Percentiles rank a stretch among this genome's conserved stretches.
Conservation (phyloP, 305 asterid genomes). For the Fraxinus ornus region DNA sequence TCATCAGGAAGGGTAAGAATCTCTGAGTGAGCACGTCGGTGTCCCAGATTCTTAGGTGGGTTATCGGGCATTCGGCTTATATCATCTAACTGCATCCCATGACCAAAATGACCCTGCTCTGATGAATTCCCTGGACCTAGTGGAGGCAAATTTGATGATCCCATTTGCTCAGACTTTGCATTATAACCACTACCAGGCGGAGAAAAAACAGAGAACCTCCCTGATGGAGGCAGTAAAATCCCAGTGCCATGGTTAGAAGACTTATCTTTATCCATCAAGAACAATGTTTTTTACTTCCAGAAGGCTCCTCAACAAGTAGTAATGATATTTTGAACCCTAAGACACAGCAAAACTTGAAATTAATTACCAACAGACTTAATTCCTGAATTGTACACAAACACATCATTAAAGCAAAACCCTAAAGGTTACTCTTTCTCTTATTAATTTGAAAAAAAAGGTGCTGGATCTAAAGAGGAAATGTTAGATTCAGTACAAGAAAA, state of each 20-base stretch:
- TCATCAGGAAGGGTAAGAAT: slow-evolving; percentile 96
- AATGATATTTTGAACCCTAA: slow-evolving; percentile 3
- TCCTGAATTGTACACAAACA: background rate
- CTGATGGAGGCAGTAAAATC: slow-evolving; percentile 64
- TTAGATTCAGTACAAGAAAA: background rate
- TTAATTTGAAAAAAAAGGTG: slow-evolving; percentile 15
- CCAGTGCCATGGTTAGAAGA: slow-evolving; percentile 48
- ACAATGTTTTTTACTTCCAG: slow-evolving; percentile 18
- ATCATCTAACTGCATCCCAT: slow-evolving; percentile 53
- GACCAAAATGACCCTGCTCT: slow-evolving; percentile 64
- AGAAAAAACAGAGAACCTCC: slow-evolving; percentile 71
- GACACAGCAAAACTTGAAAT: background rate
- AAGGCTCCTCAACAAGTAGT: slow-evolving; percentile 20
- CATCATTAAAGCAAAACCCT: slow-evolving; percentile 22
- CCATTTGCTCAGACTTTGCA: slow-evolving; percentile 53
- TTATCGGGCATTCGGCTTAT: slow-evolving; percentile 93
- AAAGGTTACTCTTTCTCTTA: background rate
- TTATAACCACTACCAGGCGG: slow-evolving; percentile 48
- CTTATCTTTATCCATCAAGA: slow-evolving; percentile 81
- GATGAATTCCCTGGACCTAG: slow-evolving; percentile 55
- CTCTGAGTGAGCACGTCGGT: slow-evolving; percentile 96
- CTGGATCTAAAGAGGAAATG: slow-evolving; percentile 19
- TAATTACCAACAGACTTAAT: background rate
- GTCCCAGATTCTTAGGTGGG: slow-evolving; percentile 84
- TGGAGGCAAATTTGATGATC: slow-evolving; percentile 59